Evolutionary conservation across 2,329 filamentous ascomycete genomes (phyloP).

Genomic region (Leptosphaerulina australis): DNA sequence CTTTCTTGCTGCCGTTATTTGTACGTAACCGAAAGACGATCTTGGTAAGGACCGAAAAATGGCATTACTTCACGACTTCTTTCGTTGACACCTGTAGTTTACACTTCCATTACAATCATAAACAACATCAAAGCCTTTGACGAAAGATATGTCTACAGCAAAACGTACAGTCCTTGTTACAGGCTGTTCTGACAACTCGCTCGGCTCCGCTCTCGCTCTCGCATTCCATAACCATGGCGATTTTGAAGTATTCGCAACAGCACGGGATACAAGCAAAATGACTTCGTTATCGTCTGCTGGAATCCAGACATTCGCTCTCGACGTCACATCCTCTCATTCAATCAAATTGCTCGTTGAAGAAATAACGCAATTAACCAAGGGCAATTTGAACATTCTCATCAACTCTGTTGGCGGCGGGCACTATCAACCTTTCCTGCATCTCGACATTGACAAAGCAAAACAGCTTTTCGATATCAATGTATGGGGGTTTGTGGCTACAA

Average conservation of each 20-base stretch:
- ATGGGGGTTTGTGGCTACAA: slow-evolving; percentile 47
- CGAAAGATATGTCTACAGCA: background rate
- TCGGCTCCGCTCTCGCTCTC: slow-evolving; percentile 51
- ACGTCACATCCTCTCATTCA: slow-evolving; percentile 16
- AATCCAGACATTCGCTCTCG: slow-evolving; percentile 11
- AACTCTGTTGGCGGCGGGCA: slow-evolving; percentile 52
- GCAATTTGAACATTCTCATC: slow-evolving; percentile 33
- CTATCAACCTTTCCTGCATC: slow-evolving; percentile 42
- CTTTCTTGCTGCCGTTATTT: background rate
- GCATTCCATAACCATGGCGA: slow-evolving; percentile 46
- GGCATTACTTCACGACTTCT: slow-evolving; percentile 1
- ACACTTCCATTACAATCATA: background rate
- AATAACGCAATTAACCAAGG: slow-evolving; percentile 14
- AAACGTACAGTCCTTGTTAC: slow-evolving; percentile 29
- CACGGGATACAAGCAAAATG: slow-evolving; percentile 44
- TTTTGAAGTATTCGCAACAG: slow-evolving; percentile 52
- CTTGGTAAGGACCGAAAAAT: slow-evolving; percentile 13
- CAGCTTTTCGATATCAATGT: slow-evolving; percentile 46
- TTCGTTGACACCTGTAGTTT: background rate
- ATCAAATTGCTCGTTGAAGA: slow-evolving; percentile 15
- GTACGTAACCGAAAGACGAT: slow-evolving; percentile 15
- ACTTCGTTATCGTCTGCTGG: background rate
- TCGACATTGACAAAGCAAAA: slow-evolving; percentile 15
- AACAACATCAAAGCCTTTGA: background rate
- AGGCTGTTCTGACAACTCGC: slow-evolving; percentile 43